phyloP scores from a whole-genome alignment of 345 rosid species.

The Eucalyptus paniculata region DNA sequence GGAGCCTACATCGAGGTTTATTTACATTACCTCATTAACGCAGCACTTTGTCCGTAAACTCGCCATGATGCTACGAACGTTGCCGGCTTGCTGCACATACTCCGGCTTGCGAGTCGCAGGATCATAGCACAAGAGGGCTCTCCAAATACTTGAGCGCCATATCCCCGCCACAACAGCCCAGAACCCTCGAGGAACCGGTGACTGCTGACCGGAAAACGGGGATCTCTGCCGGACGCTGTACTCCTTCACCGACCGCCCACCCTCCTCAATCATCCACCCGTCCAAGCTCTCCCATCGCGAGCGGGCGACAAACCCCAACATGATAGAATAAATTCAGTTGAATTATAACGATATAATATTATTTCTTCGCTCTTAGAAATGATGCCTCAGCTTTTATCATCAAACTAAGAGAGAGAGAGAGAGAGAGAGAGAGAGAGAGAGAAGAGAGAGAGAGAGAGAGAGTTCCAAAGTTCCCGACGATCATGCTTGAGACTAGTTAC shows the following conservation, averaged over 20 bases:
- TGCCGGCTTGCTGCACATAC: background rate
- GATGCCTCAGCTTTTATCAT: background rate
- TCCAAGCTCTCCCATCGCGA: background rate
- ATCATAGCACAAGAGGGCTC: background rate
- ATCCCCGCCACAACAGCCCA: background rate
- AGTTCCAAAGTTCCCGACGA: background rate
- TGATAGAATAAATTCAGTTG: background rate
- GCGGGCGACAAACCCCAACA: background rate
- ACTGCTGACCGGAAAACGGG: background rate
- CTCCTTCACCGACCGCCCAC: background rate
- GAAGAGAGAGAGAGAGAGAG: background rate
- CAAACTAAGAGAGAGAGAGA: background rate
- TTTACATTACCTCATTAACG: background rate
- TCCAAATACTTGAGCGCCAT: background rate
- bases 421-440: background rate
- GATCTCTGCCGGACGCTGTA: background rate
- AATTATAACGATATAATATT: background rate
- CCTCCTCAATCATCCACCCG: background rate
- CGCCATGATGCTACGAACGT: background rate
- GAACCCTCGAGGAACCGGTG: background rate
- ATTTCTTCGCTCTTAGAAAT: background rate
- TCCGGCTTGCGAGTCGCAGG: background rate
- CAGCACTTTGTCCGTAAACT: background rate
- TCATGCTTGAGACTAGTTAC: no score
- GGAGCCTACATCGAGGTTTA: background rate